Base-by-base conservation (phyloP, 1,284 basidiomycete genomes). In the Boletus mariae region DNA sequence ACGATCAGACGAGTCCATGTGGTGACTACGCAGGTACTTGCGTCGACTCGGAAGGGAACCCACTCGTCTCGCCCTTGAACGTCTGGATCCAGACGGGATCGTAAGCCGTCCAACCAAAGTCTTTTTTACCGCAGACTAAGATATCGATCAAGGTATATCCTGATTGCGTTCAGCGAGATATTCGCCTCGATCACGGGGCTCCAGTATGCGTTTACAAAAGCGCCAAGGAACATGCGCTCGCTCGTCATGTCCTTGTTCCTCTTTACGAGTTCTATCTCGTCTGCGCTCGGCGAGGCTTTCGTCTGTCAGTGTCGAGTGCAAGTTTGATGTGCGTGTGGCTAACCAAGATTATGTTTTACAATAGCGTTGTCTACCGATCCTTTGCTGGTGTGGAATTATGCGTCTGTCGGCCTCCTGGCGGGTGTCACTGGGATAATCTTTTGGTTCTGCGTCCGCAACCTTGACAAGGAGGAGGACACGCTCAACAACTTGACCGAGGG, bases 171-270 rank as follows among this genome's bases (percentile, higher is more conserved):
- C 62, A 83, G 80, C 61, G 85, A 90, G 74, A 92, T 95, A 65
- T 80, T 95, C 50, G 90, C 91, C 1, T 90, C 87, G 9, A 91
- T 95, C 71, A 93, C 91, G 0, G 85, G 85, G 9, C 76, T 89
- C 59, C 92, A 95, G 70, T 93, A 93, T 67, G 92, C 91, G n/a
- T 93, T 90, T 75, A 91, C 87, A 55, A 93, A 92, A 67, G 85
- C 87, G 12, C 88, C 90, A 11, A 83, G 77, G 71, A 89, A 89
- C 71, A 91, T 92, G 89, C 81, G 82, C 20, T 87, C 84, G 41
- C 77, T 91, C 55, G 86, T 92, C 54, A 89, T 88, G 84, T 73
- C 80, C 41, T 59, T 86, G 25, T 89, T 82, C 75, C 72, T 92
- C 38, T 90, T 93, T 74, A 85, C 71, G 67, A 79, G 68, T 34